These are phyloP conservation scores for Moesziomyces globuligerus DNA, from an alignment of 1,284 basidiomycete species.

Conservation along the genomic window DNA sequence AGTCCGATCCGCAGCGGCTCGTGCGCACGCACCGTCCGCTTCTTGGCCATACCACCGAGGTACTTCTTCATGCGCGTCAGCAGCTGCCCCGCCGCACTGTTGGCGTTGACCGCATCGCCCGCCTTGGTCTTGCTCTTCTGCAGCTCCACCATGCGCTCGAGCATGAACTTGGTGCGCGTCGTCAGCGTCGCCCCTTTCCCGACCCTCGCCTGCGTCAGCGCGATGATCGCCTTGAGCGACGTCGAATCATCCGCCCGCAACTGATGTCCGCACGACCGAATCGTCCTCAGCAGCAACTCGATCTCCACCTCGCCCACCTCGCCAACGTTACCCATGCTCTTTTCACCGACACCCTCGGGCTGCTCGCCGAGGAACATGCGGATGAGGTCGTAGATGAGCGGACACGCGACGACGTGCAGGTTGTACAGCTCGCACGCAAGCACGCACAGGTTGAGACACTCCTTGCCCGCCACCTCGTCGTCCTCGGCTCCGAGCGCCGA, in stretches of 20 bases:
- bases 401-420: slow-evolving; percentile 88
- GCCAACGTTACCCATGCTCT: too few species aligned
- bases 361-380: slow-evolving; percentile 76
- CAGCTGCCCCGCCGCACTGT: slow-evolving; percentile 20
- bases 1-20: slow-evolving; percentile 68
- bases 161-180: slow-evolving; percentile 63
- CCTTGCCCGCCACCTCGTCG: slow-evolving; percentile 72
- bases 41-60: slow-evolving; percentile 49
- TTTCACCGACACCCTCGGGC: neutral
- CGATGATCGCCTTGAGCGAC: slow-evolving; percentile 60
- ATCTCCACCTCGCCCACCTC: slow-evolving; percentile 67
- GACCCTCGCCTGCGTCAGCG: slow-evolving; percentile 49
- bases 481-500: slow-evolving; percentile 22
- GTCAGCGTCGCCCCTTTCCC: slow-evolving; percentile 24
- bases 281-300: slow-evolving; percentile 85
- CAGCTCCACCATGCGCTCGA: slow-evolving; percentile 59
- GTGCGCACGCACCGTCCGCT: slow-evolving; percentile 51
- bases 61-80: slow-evolving; percentile 59
- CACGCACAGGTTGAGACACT: slow-evolving; percentile 86
- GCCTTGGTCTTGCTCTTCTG: slow-evolving; percentile 23
- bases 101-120: slow-evolving; percentile 25
- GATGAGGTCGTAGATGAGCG: slow-evolving; percentile 89
- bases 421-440: slow-evolving; percentile 94
- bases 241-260: slow-evolving; percentile 59
- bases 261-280: slow-evolving; percentile 70